Evolutionary conservation across 2,329 filamentous ascomycete species (phyloP), one percentile per base, ranked within the genome.

Genomic region (Decorospora gaudefroyi): DNA sequence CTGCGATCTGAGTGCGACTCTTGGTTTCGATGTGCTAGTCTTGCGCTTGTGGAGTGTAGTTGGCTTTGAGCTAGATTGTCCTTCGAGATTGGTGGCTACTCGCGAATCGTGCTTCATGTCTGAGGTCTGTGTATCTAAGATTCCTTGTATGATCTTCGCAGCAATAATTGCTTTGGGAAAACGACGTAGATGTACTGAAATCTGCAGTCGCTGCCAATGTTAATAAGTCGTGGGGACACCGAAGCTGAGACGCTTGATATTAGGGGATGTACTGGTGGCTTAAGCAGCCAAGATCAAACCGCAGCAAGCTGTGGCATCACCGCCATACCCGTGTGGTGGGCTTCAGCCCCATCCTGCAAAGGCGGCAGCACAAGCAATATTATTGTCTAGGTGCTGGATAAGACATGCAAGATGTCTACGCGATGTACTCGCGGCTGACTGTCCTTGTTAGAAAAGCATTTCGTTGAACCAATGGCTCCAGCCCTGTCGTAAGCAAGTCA

Each of bases 1-100:
- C 31, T 51, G 47, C 25, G 46, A 27, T 30, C 31, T 37, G 29
- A 37, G 43, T 6, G 34, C 32, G 22, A 43, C 30, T 12, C 32
- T 42, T 11, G 45, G 5, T 32, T 28, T 45, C 4, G 27, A 27
- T 6, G 18, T 32, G 9, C 44, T 23, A 1, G 19, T 32, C 9
- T 29, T 45, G 28, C 40, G 34, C 7, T 42, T 16, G 31, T 34
- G 5, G 23, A 3, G 4, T 6, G 21, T 2, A 5, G 1, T 27
- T 15, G 18, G 23, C 19, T 4, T 17, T 6, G 15, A 18, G 1
- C 10, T 4, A 2, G 10, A 16, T 11, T 8, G 15, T 2, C 10
- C 15, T 16, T 16, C 11, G 7, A 3, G 1, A 17, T 3, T 3
- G 6, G 4, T 22, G 4, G 32, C 4, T 6, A 7, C 2, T 4